Base-by-base conservation (phyloP, 2,329 filamentous ascomycete species). In the Gremmenia infestans region DNA sequence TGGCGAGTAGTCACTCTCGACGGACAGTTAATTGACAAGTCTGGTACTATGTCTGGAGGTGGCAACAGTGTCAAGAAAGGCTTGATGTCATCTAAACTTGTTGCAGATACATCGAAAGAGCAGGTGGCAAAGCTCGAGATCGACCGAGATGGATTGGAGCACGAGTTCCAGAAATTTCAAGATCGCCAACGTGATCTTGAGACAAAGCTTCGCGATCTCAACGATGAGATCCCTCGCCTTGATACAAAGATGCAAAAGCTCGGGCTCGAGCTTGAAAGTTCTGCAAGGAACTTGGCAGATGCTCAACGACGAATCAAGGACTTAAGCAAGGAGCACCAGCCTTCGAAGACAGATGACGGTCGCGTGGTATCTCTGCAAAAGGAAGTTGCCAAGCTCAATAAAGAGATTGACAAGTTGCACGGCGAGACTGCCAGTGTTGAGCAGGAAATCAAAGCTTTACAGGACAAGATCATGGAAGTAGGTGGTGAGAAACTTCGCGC, bases 391-490 rank as follows among this genome's bases (percentile, higher is more conserved):
- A 82, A 84, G 57, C 79, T 95, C 59, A 84, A 91, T 66, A 83
- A 83, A 63, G 90, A 96, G 65, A 83, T 96, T 11, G 83, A 88
- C 56, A 88, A 87, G 66, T 80, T 99, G 9, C 89, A 85, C 59
- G 79, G 82, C 9, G 91, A 97, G 72, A 97, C 89, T n/a, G 83
- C 89, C 1, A 94, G 87, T 47, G 85, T 96, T 8, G 94, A 99
- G 70, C 86, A 87, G 25, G 94, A 97, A 72, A 97, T 99, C 73
- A 93, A 96, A 73, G 81, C 81, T 19, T 78, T 99, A 1, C 93
- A 99, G 70, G 87, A 94, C 79, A 96, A 92, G 78, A 99, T 99
- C 68, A 97, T 99, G 94, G 88, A 97, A 72, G 87, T 96, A 60
- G 94, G 94, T 68, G 94, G 94, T 73, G 91, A 97, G 67, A 91